Evolutionary conservation across 2,329 filamentous ascomycete species (phyloP).

Genomic region (Daldinia sp.): DNA sequence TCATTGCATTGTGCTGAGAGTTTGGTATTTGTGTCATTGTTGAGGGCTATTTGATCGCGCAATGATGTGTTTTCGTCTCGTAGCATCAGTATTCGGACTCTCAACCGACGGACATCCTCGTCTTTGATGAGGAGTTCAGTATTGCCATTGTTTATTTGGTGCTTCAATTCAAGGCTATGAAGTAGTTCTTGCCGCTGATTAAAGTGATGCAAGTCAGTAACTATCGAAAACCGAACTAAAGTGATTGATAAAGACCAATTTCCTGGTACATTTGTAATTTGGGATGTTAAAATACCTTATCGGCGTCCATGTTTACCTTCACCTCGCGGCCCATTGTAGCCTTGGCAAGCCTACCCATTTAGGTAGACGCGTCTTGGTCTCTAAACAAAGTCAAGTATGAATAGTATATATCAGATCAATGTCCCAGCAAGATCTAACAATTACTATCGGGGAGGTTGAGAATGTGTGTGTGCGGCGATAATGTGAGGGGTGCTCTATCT

Average conservation of each 20-base stretch:
- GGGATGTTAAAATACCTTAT: constrained; percentile 52
- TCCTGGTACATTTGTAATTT: not conserved
- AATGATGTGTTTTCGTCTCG: constrained; percentile 79
- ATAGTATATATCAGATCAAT: not conserved
- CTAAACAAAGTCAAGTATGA: not conserved
- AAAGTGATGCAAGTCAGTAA: constrained; percentile 15
- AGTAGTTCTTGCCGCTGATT: constrained; percentile 60
- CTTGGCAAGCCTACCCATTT: constrained; percentile 48
- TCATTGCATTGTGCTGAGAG: constrained; percentile 58
- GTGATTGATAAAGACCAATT: not conserved
- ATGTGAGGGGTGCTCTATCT: constrained; percentile 9
- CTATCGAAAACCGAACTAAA: not conserved
- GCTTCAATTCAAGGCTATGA: constrained; percentile 75
- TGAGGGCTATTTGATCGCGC: constrained; percentile 68
- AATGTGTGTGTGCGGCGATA: constrained; percentile 11
- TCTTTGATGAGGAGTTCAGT: constrained; percentile 78
- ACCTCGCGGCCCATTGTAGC: constrained; percentile 46
- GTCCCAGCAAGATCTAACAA: constrained; percentile 6
- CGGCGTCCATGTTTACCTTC: constrained; percentile 54
- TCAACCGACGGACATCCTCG: constrained; percentile 78
- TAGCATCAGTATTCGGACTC: constrained; percentile 77
- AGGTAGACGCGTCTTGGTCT: constrained; percentile 41
- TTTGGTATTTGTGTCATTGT: constrained; percentile 45
- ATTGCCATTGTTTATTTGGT: constrained; percentile 73
- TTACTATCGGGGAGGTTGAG: not conserved